Conservation (phyloP, 2,329 filamentous ascomycete genomes). For the Exserohilum rostratum region DNA sequence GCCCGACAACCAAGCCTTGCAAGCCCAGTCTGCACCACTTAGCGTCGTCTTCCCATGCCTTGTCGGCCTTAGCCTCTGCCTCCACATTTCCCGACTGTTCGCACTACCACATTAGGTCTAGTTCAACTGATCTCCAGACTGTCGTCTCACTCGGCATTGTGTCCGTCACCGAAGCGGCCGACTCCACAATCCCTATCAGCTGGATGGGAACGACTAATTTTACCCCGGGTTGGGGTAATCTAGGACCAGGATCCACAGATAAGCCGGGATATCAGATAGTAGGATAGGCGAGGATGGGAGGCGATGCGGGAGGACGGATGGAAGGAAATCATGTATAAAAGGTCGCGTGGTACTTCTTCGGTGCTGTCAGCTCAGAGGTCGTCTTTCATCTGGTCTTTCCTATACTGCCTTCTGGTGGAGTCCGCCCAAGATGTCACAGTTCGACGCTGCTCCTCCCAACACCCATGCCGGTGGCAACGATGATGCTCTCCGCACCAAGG, state of each 20-base stretch:
- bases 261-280: conserved; percentile 16
- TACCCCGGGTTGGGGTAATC: conserved; percentile 32
- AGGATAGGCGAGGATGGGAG: conserved; percentile 8
- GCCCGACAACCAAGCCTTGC: conserved; percentile 17
- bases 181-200: conserved; percentile 23
- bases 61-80: conserved; percentile 10
- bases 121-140: conserved; percentile 2
- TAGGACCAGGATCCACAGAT: conserved; percentile 27
- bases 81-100: conserved; percentile 28
- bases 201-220: conserved; percentile 13
- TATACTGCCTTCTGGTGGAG: neutral
- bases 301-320: neutral
- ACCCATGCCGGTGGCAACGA: conserved; percentile 41
- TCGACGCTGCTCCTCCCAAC: conserved; percentile 42
- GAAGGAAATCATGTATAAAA: conserved; percentile 24
- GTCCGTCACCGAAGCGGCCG: conserved; percentile 7
- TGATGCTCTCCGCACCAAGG: conserved; percentile 37
- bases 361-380: conserved; percentile 10
- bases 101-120: conserved; percentile 20
- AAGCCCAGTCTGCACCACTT: conserved; percentile 11
- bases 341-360: conserved; percentile 6
- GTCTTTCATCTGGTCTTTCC: neutral
- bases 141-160: conserved; percentile 7
- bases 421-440: conserved; percentile 33
- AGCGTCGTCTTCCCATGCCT: conserved; percentile 20